Evolutionary conservation across 129 eudicot genomes (phyloP), one percentile per base, ranked within the genome.

Genomic region (Pulicaria dysenterica): DNA sequence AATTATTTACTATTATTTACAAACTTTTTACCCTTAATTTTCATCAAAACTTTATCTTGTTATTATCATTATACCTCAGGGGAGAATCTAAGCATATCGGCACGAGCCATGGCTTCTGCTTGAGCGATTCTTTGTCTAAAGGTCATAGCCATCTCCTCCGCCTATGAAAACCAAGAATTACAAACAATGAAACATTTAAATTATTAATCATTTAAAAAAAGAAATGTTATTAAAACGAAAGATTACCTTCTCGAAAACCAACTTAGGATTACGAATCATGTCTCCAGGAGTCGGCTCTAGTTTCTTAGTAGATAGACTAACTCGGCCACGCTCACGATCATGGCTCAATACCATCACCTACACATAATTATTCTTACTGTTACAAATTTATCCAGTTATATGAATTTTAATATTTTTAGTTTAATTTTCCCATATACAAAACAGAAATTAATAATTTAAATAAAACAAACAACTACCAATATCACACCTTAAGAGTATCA

Each of bases 61-160:
- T n/a, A n/a, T n/a, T 24, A 24, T 24, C 2, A 24, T 24, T 24
- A 24, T 68, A 93, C 98, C 96, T 89, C 96, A 15, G 98, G 96
- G 56, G 85, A 89, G 85, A 93, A 89, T 61, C 96, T 89, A 40
- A 93, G 92, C 98, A 93, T 84, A 81, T 93, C 98, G 36, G 96
- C 95, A 62, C 95, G 96, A 51, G 98, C 98, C 98, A 93, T 89
- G 81, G 96, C 98, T 89, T 93, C 96, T 11, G 98, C 98, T 84
- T 89, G 98, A 74, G 98, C 98, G 72, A 93, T 93, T 81, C 95
- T 87, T 72, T 93, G 95, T 85, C 98, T 80, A 79, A 89, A 93
- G 8, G 91, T 84, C 85, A 78, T 88, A 76, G 96, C 98, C 98
- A 93, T 93, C 92, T 93, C 98, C 80, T 93, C 98, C 0, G 98